Base-by-base conservation (phyloP, 31 red algal species). In the Bonnemaisonia californica region DNA sequence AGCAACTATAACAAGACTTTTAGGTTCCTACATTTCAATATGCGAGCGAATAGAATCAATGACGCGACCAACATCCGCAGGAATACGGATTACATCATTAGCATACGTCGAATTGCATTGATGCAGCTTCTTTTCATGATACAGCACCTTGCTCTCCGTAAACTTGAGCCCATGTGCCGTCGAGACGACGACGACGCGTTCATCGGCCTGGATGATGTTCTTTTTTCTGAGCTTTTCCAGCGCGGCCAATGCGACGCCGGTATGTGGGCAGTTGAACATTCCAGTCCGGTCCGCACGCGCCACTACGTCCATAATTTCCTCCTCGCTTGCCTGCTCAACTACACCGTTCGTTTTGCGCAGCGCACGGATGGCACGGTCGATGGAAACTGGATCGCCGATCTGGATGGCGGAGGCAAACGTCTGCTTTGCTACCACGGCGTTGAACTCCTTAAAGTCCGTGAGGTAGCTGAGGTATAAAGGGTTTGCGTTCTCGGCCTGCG, bases 221-320 rank as follows among this genome's bases (percentile, higher is more conserved):
- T 92, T 76, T 77, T 77, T 84, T 42, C 75, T 78, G 30, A 98
- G 60, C 67, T 98, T 98, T 54, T 85, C 89, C 32, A 98, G 80
- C 7, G 84, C 96, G n/a, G 96, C 96, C 56, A 98, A 85, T 62
- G 96, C 96, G 22, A 98, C 96, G 16, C 96, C 96, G 27, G 96
- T 98, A 71, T 98, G 96, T 32, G 96, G 96, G 45, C 96, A 98
- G 75, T 95, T 98, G 71, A 98, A 98, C 96, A 98, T 98, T 5
- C 96, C 96, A 34, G 96, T 98, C n/a, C 89, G 76, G 75, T 98
- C 96, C 1, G 92, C 96, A 27, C 83, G 85, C 23, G 96, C 96
- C 13, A 81, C 88, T 19, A 65, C 79, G 65, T 95, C 96, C 84
- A 95, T 92, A 21, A 98, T 83, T 67, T 98, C 96, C 76, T 95